Evolutionary conservation across 2,329 filamentous ascomycete genomes (phyloP).

Genomic region (Colletotrichum theobromicola): DNA sequence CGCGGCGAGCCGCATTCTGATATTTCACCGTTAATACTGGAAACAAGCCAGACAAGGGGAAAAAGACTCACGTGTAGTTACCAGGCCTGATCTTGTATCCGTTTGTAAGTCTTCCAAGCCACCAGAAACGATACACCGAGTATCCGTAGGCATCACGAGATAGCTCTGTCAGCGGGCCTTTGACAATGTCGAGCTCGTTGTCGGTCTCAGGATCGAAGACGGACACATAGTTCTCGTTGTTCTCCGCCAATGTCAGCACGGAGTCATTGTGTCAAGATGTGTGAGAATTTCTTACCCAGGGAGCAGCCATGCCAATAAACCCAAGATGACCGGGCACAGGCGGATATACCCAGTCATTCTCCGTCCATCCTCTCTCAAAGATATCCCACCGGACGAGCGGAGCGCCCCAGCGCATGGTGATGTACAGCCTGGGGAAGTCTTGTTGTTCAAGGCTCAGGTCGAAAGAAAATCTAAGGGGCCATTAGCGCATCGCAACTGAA

Average conservation of each 20-base stretch:
- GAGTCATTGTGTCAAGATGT: no score
- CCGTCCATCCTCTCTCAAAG: constrained; percentile 42
- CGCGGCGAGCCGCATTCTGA: constrained; percentile 17
- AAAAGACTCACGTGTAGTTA: constrained; percentile 9
- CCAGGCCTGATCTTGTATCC: constrained; percentile 7
- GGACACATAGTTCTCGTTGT: background rate
- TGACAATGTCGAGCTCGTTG: constrained; percentile 6
- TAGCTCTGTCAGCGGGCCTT: background rate
- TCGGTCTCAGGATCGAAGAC: constrained; percentile 7
- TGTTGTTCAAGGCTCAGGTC: constrained; percentile 1
- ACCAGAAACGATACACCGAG: constrained; percentile 1
- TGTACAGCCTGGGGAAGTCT: constrained; percentile 11
- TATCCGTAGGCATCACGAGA: background rate
- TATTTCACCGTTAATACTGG: background rate
- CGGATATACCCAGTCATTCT: constrained; percentile 46
- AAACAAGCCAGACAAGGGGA: fast-evolving
- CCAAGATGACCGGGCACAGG: constrained; percentile 38
- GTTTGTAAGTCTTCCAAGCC: constrained; percentile 12
- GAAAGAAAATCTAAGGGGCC: constrained; percentile 5
- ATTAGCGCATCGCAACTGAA: background rate
- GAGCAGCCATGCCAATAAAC: constrained; percentile 38
- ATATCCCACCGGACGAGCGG: constrained; percentile 29
- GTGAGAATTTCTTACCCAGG: background rate
- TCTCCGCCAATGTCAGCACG: background rate
- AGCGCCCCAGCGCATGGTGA: constrained; percentile 10